Base-by-base conservation (phyloP, 257 asterid genomes). In the Lycium ferocissimum region DNA sequence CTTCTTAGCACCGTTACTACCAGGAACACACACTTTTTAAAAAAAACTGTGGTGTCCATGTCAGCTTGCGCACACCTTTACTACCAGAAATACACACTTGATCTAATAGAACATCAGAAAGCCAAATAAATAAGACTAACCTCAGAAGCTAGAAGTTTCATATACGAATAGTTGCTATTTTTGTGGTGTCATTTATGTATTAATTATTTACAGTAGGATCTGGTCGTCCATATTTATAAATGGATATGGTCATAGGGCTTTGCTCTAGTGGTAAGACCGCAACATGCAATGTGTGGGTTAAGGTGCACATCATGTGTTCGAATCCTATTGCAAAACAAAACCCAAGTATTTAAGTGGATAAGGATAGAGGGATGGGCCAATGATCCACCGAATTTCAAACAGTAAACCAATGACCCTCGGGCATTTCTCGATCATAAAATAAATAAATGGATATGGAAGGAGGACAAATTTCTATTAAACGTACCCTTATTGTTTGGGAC, bases 41-140 rank as follows among this genome's bases (percentile, higher is more conserved):
- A 26, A 26, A 26, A 26, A 26, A 26, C 33, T 26, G 33, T 26
- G 33, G 33, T 26, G 33, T 26, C 33, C 33, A 26, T 26, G 33
- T 26, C 33, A 26, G 33, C 33, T 26, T 26, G 33, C 33, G 33
- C 33, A 26, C 47, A 26, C 65, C 59, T 76, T 76, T 3, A 14
- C 65, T 13, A 26, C 65, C 82, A 22, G 14, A 11, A 76, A 26
- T 51, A 76, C 61, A 75, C 20, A 47, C 61, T 47, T 47, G 38
- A 76, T 51, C 22, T 3, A 26, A 14, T 14, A 76, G 82, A 14
- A 26, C 82, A 76, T 51, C 26, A 26, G 47, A 14, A 53, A 76
- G 82, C 10, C 43, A 76, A 51, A 76, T n/a, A 76, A 22, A 49
- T 53, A 22, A 76, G 47, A 51, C 43, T 51, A 75, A 73, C 59